Percentiles rank a stretch among this genome's conserved stretches.
phyloP scores from a whole-genome alignment of 129 eudicot genomes.

The Artemisia annua region DNA sequence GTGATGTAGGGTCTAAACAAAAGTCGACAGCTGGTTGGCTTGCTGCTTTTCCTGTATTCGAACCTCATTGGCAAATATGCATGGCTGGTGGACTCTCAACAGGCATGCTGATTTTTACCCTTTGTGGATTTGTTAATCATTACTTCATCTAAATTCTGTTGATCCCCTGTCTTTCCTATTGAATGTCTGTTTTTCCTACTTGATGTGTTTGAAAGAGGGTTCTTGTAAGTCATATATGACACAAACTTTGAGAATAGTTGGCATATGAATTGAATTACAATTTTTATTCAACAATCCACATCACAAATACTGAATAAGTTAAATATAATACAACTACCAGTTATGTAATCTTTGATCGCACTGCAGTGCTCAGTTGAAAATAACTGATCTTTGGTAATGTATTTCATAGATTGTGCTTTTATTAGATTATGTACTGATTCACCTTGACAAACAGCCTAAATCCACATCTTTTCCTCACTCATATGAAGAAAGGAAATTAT shows the following conservation, averaged over 20 bases:
- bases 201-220: background rate
- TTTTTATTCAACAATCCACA: too few relatives aligned
- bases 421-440: background rate
- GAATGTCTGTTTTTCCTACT: slow-evolving; percentile 2
- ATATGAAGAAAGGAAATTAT: background rate
- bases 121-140: background rate
- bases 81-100: slow-evolving; percentile 99
- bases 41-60: slow-evolving; percentile 98
- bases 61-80: slow-evolving; percentile 99
- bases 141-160: slow-evolving; percentile 11
- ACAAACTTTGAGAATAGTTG: too few relatives aligned
- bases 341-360: background rate
- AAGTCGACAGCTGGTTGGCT: slow-evolving; percentile 99
- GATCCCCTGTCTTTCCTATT: slow-evolving; percentile 1
- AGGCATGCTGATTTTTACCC: slow-evolving; percentile 41
- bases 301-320: too few relatives aligned
- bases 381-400: background rate
- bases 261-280: too few relatives aligned
- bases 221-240: background rate
- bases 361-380: background rate
- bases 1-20: slow-evolving; percentile 79
- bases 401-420: background rate
- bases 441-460: background rate
- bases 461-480: background rate
- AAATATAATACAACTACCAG: background rate